Conservation (phyloP, 2,329 filamentous ascomycete genomes). For the Scorias spongiosa region DNA sequence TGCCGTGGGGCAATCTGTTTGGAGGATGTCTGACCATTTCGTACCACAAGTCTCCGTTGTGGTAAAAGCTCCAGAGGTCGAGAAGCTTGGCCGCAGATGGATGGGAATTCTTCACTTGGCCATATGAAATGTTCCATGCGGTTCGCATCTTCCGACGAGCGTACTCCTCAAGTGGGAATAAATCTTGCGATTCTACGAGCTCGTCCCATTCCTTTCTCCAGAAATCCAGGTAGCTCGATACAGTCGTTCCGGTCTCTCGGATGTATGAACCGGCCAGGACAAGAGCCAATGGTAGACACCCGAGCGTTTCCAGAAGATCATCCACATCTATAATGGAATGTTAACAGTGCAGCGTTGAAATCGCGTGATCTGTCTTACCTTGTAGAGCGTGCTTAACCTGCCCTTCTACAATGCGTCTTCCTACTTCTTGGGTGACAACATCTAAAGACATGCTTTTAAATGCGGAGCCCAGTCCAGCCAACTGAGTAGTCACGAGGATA, state of each 20-base stretch:
- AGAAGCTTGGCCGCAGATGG: constrained; percentile 13
- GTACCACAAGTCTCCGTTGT: constrained; percentile 16
- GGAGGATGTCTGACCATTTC: constrained; percentile 7
- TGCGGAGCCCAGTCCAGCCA: constrained; percentile 1
- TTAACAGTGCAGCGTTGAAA: neutral
- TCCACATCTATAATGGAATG: neutral
- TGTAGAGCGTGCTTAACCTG: neutral
- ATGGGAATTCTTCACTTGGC: constrained; percentile 13
- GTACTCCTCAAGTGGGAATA: neutral
- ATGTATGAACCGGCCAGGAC: constrained; percentile 13
- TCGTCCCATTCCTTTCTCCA: constrained; percentile 3
- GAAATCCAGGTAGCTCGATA: constrained; percentile 2
- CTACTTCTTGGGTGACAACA: neutral
- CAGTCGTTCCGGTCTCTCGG: constrained; percentile 3
- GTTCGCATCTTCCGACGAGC: constrained; percentile 15
- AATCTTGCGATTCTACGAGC: constrained; percentile 3
- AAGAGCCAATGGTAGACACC: constrained; percentile 15
- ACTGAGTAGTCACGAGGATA: constrained; percentile 16
- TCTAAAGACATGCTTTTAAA: neutral
- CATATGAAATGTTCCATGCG: constrained; percentile 20
- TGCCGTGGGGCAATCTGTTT: constrained; percentile 5
- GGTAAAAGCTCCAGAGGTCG: constrained; percentile 16
- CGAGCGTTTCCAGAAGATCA: constrained; percentile 13
- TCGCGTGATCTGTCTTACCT: neutral
- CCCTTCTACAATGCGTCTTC: neutral